Conservation (phyloP, 805 yeast genomes). For the Kodamaea fukazawae region DNA sequence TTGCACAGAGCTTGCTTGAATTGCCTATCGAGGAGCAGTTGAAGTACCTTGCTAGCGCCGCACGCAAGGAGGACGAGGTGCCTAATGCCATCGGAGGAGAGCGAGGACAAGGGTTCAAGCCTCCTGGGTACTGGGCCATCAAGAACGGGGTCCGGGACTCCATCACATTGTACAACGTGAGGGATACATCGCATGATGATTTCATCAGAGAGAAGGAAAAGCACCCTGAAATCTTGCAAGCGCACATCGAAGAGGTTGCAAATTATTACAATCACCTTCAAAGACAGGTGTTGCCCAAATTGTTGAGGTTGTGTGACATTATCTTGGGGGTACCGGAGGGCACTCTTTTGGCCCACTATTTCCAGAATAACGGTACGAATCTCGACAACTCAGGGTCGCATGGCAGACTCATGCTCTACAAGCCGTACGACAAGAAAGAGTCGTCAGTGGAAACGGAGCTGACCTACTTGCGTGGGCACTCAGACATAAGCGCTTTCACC, state of each 20-base stretch:
- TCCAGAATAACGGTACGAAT: conserved; percentile 9
- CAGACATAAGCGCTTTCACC: conserved; percentile 42
- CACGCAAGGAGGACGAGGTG: conserved; percentile 24
- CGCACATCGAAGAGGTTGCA: conserved; percentile 9
- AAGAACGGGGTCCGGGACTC: conserved; percentile 11
- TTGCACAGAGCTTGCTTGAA: conserved; percentile 25
- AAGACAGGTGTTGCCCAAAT: conserved; percentile 6
- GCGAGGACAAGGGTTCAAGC: conserved; percentile 12
- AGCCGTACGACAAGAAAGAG: conserved; percentile 22
- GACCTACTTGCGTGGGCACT: conserved; percentile 48
- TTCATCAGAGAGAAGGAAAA: conserved; percentile 5
- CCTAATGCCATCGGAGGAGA: conserved; percentile 10
- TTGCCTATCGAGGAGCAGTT: conserved; percentile 25
- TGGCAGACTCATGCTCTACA: conserved; percentile 26
- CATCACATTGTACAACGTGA: conserved; percentile 9
- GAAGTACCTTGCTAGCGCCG: conserved; percentile 28
- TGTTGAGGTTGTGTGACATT: conserved; percentile 33
- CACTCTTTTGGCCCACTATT: conserved; percentile 7
- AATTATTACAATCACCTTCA: conserved; percentile 10
- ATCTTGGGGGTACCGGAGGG: conserved; percentile 64
- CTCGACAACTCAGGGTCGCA: conserved; percentile 23
- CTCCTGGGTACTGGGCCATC: conserved; percentile 11
- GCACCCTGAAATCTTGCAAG: conserved; percentile 10
- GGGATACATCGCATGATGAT: conserved; percentile 5
- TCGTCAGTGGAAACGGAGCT: conserved; percentile 30